Evolutionary conservation across 306 rosid genomes (phyloP), one percentile per base, ranked within the genome.

Genomic region (Cicer chorassanicum): DNA sequence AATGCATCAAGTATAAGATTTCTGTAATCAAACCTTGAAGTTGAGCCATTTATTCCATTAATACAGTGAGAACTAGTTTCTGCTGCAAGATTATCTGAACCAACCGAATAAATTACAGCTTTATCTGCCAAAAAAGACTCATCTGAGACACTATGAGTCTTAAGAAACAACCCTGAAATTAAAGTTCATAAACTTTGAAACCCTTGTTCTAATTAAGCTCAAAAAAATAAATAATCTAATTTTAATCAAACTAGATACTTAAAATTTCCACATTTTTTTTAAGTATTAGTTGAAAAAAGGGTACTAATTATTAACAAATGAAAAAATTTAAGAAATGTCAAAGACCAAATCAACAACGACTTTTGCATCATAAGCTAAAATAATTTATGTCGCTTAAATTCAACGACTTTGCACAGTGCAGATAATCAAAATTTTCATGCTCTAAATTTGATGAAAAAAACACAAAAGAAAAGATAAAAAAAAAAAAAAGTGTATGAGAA

Each of bases 1-100:
- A 86, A 79, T 9, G 96, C 93, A 62, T 85, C 89, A 69, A 94
- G 94, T 15, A 86, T 80, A 59, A 60, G 55, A 64, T 90, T 90
- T 74, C 81, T 82, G 6, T 81, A 74, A 81, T 59, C 80, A 69
- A 88, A 72, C 14, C 72, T 82, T 1, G 85, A 79, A 56, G 48
- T 66, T 63, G 84, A 59, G 19, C 88, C 92, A 77, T 82, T 89
- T 40, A 82, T 66, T 70, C 93, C 97, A 68, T 87, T 86, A 53
- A 87, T 67, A 65, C 44, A 38, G 81, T 67, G 64, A 0, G 75
- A 74, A 63, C 76, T 81, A 7, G 81, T 66, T 62, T 82, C 88
- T 48, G 83, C 77, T 38, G 77, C 66, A 68, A 83, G 8, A 73
- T 70, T 86, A 46, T 85, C 77, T 60, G 83, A 66, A 45, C 84